Conservation (phyloP, 2,329 filamentous ascomycete genomes). For the Dothistroma septosporum region DNA sequence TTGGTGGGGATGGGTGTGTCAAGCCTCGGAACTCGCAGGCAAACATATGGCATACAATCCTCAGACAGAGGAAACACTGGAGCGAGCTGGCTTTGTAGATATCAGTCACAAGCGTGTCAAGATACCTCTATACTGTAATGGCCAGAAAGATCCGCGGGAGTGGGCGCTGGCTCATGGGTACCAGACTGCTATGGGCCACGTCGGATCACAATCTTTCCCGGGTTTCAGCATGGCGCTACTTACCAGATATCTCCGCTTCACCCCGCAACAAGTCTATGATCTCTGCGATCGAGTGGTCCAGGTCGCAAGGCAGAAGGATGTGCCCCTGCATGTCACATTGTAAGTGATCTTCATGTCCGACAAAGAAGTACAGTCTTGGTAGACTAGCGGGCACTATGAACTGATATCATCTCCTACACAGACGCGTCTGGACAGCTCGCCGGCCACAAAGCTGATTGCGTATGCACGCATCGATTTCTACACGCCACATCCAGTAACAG, state of each 20-base stretch:
- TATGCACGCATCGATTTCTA: neutral
- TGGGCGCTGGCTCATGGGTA: conserved; percentile 77
- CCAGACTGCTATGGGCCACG: conserved; percentile 62
- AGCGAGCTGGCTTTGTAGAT: conserved; percentile 72
- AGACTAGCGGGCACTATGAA: neutral
- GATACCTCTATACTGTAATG: conserved; percentile 62
- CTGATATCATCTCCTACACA: conserved; percentile 25
- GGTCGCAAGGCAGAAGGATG: conserved; percentile 13
- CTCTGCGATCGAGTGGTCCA: conserved; percentile 57
- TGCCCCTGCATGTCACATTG: conserved; percentile 63
- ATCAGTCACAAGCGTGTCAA: conserved; percentile 61
- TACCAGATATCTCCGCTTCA: conserved; percentile 60
- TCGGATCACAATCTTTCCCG: conserved; percentile 24
- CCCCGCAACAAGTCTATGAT: conserved; percentile 57
- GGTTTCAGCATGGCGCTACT: conserved; percentile 43
- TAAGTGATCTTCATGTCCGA: conserved; percentile 48
- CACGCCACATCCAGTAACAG: neutral
- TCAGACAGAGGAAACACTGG: conserved; percentile 58
- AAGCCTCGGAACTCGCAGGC: conserved; percentile 62
- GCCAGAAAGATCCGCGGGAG: conserved; percentile 58
- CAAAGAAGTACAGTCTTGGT: neutral
- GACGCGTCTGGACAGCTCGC: conserved; percentile 48
- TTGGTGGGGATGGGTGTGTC: conserved; percentile 67
- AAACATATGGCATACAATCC: conserved; percentile 64
- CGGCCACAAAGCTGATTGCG: conserved; percentile 33